phyloP scores from a whole-genome alignment of 2,329 filamentous ascomycete genomes.

The Botrytis squamosa region DNA sequence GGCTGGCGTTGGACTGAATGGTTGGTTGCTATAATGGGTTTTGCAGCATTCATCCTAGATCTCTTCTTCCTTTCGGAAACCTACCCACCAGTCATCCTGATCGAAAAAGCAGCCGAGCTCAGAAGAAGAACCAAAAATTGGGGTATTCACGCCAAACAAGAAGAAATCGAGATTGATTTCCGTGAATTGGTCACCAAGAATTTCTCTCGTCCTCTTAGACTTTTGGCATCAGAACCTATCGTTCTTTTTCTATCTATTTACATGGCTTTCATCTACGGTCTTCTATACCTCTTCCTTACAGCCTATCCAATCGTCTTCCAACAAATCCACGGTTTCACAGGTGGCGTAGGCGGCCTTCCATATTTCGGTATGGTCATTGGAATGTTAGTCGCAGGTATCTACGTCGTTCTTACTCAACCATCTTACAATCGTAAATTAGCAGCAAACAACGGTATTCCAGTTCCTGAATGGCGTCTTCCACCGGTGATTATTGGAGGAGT shows the following conservation, averaged over 20 bases:
- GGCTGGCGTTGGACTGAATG: conserved; percentile 76
- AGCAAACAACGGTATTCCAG: conserved; percentile 63
- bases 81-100: conserved; percentile 65
- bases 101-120: conserved; percentile 59
- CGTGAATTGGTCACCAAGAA: conserved; percentile 60
- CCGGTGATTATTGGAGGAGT: conserved; percentile 59
- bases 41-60: conserved; percentile 57
- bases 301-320: conserved; percentile 82
- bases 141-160: conserved; percentile 70
- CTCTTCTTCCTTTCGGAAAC: conserved; percentile 66
- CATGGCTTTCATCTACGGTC: conserved; percentile 72
- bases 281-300: conserved; percentile 83
- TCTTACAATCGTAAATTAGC: conserved; percentile 67
- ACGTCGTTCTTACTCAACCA: conserved; percentile 62
- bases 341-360: conserved; percentile 71
- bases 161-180: conserved; percentile 68
- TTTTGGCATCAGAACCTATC: conserved; percentile 66
- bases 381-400: conserved; percentile 64
- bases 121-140: conserved; percentile 65
- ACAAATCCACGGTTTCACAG: conserved; percentile 65
- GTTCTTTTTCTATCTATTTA: conserved; percentile 67
- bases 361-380: conserved; percentile 84
- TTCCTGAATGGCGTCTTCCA: conserved; percentile 67
- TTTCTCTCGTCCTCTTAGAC: conserved; percentile 41
- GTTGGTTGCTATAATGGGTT: conserved; percentile 61